Evolutionary conservation across 2,329 filamentous ascomycete species (phyloP).

Genomic region (Fusarium sp.): DNA sequence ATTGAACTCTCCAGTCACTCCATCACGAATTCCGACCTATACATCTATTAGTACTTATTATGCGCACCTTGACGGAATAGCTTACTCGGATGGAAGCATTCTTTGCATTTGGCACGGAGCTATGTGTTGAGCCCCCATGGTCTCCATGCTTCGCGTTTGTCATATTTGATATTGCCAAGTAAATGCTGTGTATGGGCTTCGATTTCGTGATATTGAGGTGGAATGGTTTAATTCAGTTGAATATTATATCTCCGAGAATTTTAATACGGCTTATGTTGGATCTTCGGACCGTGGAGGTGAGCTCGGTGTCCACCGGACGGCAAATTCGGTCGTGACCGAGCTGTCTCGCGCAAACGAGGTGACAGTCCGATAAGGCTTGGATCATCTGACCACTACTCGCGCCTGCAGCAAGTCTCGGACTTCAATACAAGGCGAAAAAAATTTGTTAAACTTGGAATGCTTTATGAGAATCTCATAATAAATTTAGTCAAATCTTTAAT

Average conservation of each 20-base stretch:
- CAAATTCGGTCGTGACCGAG: background rate
- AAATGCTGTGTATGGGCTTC: no score
- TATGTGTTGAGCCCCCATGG: slow-evolving; percentile 1
- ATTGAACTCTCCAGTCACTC: background rate
- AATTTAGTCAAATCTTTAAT: accelerated
- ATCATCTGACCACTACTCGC: background rate
- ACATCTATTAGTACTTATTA: accelerated
- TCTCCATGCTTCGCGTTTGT: accelerated
- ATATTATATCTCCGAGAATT: background rate
- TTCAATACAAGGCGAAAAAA: background rate
- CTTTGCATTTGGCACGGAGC: background rate
- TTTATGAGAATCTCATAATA: accelerated
- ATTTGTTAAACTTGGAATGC: accelerated
- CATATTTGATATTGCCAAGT: no score
- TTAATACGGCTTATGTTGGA: accelerated
- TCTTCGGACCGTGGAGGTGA: no score
- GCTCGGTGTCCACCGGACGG: background rate
- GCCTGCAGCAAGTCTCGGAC: accelerated
- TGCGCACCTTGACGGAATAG: accelerated
- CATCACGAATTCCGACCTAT: background rate
- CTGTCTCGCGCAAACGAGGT: background rate
- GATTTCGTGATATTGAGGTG: background rate
- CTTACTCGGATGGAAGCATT: background rate
- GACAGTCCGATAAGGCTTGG: background rate
- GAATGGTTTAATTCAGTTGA: background rate